These are phyloP conservation scores for Graphilbum fragrans DNA, from an alignment of 2,329 filamentous ascomycete species.

Conservation along the genomic window DNA sequence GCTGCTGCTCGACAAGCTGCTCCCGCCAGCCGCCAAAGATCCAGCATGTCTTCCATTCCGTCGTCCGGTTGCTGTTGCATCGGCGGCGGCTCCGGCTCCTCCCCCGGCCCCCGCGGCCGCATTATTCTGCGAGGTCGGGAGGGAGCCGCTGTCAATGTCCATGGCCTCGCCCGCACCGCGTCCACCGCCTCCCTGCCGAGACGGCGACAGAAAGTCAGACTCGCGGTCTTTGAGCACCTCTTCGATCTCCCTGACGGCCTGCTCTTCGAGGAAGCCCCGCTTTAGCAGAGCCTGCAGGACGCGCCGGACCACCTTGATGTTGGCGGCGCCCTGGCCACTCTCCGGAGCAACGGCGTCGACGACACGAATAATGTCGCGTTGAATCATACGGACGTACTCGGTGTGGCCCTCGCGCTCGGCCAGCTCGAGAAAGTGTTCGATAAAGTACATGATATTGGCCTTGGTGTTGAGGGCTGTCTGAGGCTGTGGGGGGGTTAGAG, in stretches of 20 bases:
- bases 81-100: not conserved
- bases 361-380: constrained; percentile 80
- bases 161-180: constrained; percentile 16
- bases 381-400: constrained; percentile 87
- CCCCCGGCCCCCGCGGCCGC: constrained; percentile 16
- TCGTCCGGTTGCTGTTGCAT: not conserved
- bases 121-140: constrained; percentile 27
- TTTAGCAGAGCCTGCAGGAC: constrained; percentile 57
- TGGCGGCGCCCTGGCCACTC: constrained; percentile 78
- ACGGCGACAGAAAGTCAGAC: constrained; percentile 42
- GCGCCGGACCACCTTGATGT: constrained; percentile 82
- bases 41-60: no score
- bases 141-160: constrained; percentile 22
- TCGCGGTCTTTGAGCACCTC: constrained; percentile 73
- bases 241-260: constrained; percentile 70
- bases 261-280: constrained; percentile 60
- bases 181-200: constrained; percentile 23
- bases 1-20: no score
- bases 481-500: no score
- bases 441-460: constrained; percentile 98
- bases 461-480: constrained; percentile 92
- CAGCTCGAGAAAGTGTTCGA: constrained; percentile 87
- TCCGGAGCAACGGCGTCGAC: constrained; percentile 86
- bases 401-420: constrained; percentile 63
- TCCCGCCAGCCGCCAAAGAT: no score